Conservation (phyloP, 2,329 filamentous ascomycete species). For the Trichoderma gracile region DNA sequence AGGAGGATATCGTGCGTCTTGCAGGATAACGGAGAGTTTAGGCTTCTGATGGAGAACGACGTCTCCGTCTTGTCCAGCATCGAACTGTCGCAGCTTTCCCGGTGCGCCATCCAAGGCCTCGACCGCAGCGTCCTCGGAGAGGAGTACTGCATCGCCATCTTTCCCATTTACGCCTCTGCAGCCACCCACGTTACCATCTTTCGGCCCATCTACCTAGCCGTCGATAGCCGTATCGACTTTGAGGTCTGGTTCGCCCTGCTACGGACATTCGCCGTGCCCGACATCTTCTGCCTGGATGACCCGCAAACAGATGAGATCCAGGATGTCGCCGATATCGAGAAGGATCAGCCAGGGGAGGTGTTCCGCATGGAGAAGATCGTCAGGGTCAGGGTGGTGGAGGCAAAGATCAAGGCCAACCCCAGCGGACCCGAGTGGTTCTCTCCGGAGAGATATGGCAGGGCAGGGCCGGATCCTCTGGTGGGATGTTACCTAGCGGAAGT, state of each 20-base stretch:
- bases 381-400: constrained; percentile 60
- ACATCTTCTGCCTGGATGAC: constrained; percentile 71
- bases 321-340: constrained; percentile 43
- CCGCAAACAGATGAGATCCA: constrained; percentile 46
- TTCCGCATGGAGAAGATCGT: constrained; percentile 65
- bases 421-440: constrained; percentile 30
- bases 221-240: constrained; percentile 86
- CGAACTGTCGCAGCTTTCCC: constrained; percentile 82
- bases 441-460: constrained; percentile 30
- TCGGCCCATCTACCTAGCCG: constrained; percentile 83
- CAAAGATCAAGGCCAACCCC: constrained; percentile 54
- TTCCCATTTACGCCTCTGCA: constrained; percentile 83
- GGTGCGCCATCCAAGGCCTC: constrained; percentile 86
- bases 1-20: constrained; percentile 87
- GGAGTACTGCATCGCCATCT: constrained; percentile 92
- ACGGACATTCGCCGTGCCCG: constrained; percentile 86
- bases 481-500: constrained; percentile 80
- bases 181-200: constrained; percentile 73
- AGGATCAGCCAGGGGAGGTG: constrained; percentile 49
- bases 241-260: constrained; percentile 96
- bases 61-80: constrained; percentile 77
- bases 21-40: constrained; percentile 92
- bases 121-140: constrained; percentile 89
- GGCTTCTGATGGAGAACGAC: constrained; percentile 84
- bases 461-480: constrained; percentile 47